Conservation (phyloP, 2,329 filamentous ascomycete genomes). For the Aspergillus pseudoterreus region DNA sequence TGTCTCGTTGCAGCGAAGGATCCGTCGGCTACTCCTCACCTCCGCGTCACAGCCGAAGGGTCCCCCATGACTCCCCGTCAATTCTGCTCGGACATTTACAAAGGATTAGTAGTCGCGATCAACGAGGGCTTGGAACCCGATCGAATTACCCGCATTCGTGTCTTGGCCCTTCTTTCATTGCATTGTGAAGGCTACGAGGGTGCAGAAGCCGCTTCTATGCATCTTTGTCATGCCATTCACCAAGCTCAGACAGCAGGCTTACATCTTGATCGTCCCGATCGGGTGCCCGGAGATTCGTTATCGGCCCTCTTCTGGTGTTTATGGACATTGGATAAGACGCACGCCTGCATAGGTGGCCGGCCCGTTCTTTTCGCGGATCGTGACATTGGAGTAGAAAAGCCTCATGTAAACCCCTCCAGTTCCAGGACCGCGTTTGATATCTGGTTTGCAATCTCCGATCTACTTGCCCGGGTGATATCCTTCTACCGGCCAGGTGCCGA, state of each 20-base stretch:
- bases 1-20: slow-evolving; percentile 41
- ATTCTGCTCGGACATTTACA: slow-evolving; percentile 38
- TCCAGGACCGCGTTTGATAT: slow-evolving; percentile 29
- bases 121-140: slow-evolving; percentile 35
- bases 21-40: slow-evolving; percentile 24
- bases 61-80: slow-evolving; percentile 30
- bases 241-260: slow-evolving; percentile 38
- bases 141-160: slow-evolving; percentile 35
- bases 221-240: slow-evolving; percentile 39
- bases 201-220: slow-evolving; percentile 37
- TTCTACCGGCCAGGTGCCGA: slow-evolving; percentile 37
- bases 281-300: slow-evolving; percentile 25
- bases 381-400: slow-evolving; percentile 37
- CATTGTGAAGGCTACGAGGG: slow-evolving; percentile 41
- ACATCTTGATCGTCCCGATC: slow-evolving; percentile 36
- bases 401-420: slow-evolving; percentile 12
- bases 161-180: slow-evolving; percentile 38
- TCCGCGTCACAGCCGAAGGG: slow-evolving; percentile 29
- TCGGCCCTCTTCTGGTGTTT: slow-evolving; percentile 38
- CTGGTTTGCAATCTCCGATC: slow-evolving; percentile 37
- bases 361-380: slow-evolving; percentile 38
- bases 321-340: slow-evolving; percentile 41
- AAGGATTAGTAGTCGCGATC: slow-evolving; percentile 34
- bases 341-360: slow-evolving; percentile 38
- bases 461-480: slow-evolving; percentile 37